Base-by-base conservation (phyloP, 2,329 filamentous ascomycete species). In the Lachnellula cervina region DNA sequence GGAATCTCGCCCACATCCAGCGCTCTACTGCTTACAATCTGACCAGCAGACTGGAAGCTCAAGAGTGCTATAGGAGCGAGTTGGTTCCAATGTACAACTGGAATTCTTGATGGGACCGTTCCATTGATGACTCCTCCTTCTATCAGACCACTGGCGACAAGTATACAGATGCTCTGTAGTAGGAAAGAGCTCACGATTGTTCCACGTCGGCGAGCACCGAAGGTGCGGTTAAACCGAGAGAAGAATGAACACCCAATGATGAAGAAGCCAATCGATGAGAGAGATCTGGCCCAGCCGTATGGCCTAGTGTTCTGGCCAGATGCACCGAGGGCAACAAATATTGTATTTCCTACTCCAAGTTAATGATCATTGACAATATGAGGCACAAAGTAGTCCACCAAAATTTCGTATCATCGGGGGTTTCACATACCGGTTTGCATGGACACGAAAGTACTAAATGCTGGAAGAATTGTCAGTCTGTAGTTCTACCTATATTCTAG, bases 271-370 rank as follows among this genome's bases (percentile, higher is more conserved):
- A 93, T 84, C 0, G 88, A 90, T 4, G 81, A 80, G 19, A 80
- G 77, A 0, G 88, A 88, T 61, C 89, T 88, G 66, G 87, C 78
- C 84, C 85, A 89, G 47, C 86, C 79, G 19, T 77, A 80, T 14
- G 75, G 75, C 35, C 55, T 53, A 48, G 76, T 73, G 42, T 67
- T 65, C 14, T 83, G 78, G 0, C 81, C 80, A 11, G 82, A 77
- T 19, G 91, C 74, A 4, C 89, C 89, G 1, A 92, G 79, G 13
- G 87, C 89, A 13, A 91, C 76, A 68, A 90, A 93, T 47, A 93
- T 82, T 4, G 89, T 91, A 71, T 93, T 93, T 55, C 86, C 80
- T 83, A 43, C n/a, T 44, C 5, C 19, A 25, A 28, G 37, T 45
- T 44, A 23, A 7, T 28, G 5, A 7, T 28, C 7, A 7, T 28